These are phyloP conservation scores for Candida tammaniensis DNA, from an alignment of 805 yeast genomes.

Conservation along the genomic window DNA sequence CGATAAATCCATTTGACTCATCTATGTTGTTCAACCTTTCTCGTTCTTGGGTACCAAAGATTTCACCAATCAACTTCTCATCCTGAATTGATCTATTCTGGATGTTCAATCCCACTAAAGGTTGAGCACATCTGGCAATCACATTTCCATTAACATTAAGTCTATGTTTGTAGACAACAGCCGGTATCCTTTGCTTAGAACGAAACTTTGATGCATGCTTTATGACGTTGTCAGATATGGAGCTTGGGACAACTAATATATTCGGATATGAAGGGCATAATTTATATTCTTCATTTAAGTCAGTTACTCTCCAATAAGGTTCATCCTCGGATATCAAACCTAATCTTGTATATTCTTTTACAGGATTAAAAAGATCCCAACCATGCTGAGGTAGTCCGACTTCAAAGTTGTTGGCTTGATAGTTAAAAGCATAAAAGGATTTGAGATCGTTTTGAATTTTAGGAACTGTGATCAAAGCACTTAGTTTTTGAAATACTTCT, in stretches of 20 bases:
- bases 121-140: conserved; percentile 89
- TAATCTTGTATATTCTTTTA: conserved; percentile 69
- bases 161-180: conserved; percentile 70
- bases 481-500: conserved; percentile 71
- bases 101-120: conserved; percentile 78
- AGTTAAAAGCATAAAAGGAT: conserved; percentile 74
- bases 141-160: conserved; percentile 59
- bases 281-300: conserved; percentile 59
- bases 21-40: conserved; percentile 20
- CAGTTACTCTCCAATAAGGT: conserved; percentile 66
- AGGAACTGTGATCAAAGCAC: conserved; percentile 59
- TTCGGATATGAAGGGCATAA: conserved; percentile 78
- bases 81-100: conserved; percentile 89
- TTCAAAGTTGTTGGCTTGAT: conserved; percentile 74
- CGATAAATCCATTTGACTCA: conserved; percentile 21
- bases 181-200: conserved; percentile 83
- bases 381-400: conserved; percentile 46
- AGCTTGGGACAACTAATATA: conserved; percentile 63
- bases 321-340: conserved; percentile 43
- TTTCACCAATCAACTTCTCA: conserved; percentile 74
- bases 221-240: conserved; percentile 77
- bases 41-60: conserved; percentile 57
- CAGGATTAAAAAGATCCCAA: conserved; percentile 68
- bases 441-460: conserved; percentile 42
- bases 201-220: conserved; percentile 82